Evolutionary conservation across 257 asterid species (phyloP), one percentile per base, ranked within the genome.

Genomic region (Thymus quinquecostatus): DNA sequence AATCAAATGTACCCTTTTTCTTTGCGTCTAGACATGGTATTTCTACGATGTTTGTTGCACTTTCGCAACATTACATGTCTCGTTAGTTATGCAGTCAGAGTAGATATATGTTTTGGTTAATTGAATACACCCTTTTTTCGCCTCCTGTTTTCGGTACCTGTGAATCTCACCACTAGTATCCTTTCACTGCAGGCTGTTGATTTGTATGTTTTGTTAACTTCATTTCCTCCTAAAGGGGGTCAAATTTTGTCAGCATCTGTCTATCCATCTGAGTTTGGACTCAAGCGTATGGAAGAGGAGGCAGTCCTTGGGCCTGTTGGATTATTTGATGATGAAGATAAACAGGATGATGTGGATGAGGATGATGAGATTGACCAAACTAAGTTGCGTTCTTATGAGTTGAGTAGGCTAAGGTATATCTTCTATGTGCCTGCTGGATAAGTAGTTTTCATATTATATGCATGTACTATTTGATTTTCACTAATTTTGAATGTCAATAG

Each of bases 201-300:
- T 76, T 77, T 95, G 73, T 95, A 80, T 69, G 92, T 86, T 67
- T 69, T 88, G 85, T 77, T 92, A 58, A 83, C 86, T 75, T 95
- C 98, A 6, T 89, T 89, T 82, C 93, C 92, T 54, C 95, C 95
- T 12, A 84, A 85, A 82, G 89, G 79, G 9, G 99, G 96, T 69
- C 84, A 79, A 74, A 84, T 89, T 59, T 53, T 75, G 79, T 88
- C 96, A 21, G 97, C 87, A 62, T 76, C 95, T 77, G 88, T 92
- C 79, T 89, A 95, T 77, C 99, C 99, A 69, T 83, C 99, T 8
- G 99, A 95, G 76, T 95, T 95, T 88, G 99, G 99, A 53, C 85
- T 92, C 79, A 80, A 92, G 80, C 94, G 96, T 66, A 95, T 92
- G 98, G 95, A 83, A 82, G 97, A 89, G 87, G 98, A 95, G 89